Percentiles rank a stretch among this genome's conserved stretches.
phyloP scores from a whole-genome alignment of 495 filamentous ascomycete genomes.

The Jackrogersella multiformis region DNA sequence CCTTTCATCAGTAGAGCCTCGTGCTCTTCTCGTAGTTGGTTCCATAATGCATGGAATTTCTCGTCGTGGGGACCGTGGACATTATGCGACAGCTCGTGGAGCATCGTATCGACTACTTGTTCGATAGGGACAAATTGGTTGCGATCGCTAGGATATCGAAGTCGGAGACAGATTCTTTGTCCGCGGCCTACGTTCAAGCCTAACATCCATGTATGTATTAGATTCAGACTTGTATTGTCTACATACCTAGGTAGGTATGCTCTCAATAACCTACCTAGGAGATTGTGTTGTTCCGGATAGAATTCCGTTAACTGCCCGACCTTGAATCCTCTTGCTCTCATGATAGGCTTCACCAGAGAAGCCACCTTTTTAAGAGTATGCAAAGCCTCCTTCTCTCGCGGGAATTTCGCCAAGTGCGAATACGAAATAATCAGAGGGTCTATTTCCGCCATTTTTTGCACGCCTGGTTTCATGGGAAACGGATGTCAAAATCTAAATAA shows the following conservation, averaged over 20 bases:
- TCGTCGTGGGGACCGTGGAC: slow-evolving; percentile 83
- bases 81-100: slow-evolving; percentile 95
- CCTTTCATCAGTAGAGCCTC: slow-evolving; percentile 77
- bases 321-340: slow-evolving; percentile 84
- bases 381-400: slow-evolving; percentile 81
- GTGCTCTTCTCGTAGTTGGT: slow-evolving; percentile 87
- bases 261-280: slow-evolving; percentile 79
- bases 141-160: slow-evolving; percentile 80
- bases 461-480: not conserved
- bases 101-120: slow-evolving; percentile 86
- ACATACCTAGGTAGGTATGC: not conserved
- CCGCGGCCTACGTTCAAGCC: slow-evolving; percentile 81
- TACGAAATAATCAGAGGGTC: slow-evolving; percentile 79
- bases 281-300: slow-evolving; percentile 75
- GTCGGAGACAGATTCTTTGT: slow-evolving; percentile 81
- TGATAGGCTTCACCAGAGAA: slow-evolving; percentile 93
- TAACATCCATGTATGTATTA: slow-evolving; percentile 43
- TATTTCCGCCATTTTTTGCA: slow-evolving; percentile 65
- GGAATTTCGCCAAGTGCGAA: slow-evolving; percentile 78
- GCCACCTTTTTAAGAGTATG: slow-evolving; percentile 83
- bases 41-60: slow-evolving; percentile 85
- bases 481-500: not conserved
- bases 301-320: slow-evolving; percentile 87
- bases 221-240: not conserved
- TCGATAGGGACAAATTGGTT: slow-evolving; percentile 83